Evolutionary conservation across 73 alveolate species (phyloP).

Genomic region (Uronychia binucleata): DNA sequence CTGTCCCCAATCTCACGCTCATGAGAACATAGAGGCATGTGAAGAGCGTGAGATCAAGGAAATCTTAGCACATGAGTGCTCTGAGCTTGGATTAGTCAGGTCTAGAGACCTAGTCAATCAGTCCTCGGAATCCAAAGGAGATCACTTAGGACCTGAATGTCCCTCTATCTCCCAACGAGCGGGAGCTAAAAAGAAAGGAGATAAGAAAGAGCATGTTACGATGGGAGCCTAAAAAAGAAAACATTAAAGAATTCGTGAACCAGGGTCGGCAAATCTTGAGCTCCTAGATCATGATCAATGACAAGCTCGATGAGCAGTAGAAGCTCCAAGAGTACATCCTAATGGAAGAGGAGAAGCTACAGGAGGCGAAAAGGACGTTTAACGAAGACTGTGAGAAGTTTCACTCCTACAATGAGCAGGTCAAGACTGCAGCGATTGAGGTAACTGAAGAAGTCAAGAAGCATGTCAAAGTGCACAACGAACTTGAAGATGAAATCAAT

Average conservation of each 20-base stretch:
- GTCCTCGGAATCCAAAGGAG: neutral
- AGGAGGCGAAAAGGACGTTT: neutral
- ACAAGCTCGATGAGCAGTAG: neutral
- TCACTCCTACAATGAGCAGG: neutral
- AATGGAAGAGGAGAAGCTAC: neutral
- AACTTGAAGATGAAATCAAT: neutral
- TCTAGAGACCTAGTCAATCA: neutral
- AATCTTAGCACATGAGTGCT: neutral
- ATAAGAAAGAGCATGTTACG: neutral
- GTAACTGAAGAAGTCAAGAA: neutral
- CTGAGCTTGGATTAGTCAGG: neutral
- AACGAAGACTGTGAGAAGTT: neutral
- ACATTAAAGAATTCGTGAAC: neutral
- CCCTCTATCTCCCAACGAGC: neutral
- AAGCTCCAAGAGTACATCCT: neutral
- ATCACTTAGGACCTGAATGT: neutral
- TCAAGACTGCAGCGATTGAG: neutral
- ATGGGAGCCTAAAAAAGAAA: neutral
- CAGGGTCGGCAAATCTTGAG: neutral
- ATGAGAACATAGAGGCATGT: neutral
- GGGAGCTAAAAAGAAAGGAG: neutral
- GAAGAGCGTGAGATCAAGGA: neutral
- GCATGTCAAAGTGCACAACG: neutral
- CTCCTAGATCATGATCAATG: neutral
- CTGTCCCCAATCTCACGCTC: neutral